Conservation (phyloP, 73 alveolate genomes). For the Tetrahymena borealis region DNA sequence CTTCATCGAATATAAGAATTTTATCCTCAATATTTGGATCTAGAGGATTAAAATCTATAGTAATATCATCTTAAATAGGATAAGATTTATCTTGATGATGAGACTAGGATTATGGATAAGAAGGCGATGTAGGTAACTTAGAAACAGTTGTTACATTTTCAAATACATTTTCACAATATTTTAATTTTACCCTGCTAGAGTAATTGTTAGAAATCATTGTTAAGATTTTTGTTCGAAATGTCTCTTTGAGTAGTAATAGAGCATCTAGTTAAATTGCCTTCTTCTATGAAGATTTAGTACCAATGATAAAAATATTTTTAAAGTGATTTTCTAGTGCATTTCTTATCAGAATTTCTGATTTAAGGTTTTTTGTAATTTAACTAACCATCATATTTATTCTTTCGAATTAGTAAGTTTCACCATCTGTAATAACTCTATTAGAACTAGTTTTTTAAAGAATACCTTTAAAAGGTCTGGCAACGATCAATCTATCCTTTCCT, state of each 20-base stretch:
- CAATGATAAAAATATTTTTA: background rate
- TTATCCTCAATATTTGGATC: background rate
- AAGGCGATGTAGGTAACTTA: background rate
- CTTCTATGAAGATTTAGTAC: background rate
- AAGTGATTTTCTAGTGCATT: background rate
- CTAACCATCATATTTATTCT: background rate
- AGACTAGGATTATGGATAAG: background rate
- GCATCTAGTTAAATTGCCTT: background rate
- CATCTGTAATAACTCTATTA: background rate
- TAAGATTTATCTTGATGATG: background rate
- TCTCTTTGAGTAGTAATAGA: background rate
- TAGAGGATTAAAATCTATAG: background rate
- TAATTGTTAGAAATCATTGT: background rate
- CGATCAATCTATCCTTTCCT: background rate
- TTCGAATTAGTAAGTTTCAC: background rate
- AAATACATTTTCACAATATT: background rate
- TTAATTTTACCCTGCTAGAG: background rate
- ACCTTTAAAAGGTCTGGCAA: background rate
- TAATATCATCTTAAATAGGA: background rate
- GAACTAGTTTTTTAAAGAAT: background rate
- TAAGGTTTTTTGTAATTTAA: background rate
- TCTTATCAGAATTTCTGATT: background rate
- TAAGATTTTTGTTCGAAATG: background rate
- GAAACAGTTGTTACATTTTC: background rate
- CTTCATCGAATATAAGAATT: background rate